phyloP scores from a whole-genome alignment of 2,329 filamentous ascomycete species.

The Talaromyces sp. region DNA sequence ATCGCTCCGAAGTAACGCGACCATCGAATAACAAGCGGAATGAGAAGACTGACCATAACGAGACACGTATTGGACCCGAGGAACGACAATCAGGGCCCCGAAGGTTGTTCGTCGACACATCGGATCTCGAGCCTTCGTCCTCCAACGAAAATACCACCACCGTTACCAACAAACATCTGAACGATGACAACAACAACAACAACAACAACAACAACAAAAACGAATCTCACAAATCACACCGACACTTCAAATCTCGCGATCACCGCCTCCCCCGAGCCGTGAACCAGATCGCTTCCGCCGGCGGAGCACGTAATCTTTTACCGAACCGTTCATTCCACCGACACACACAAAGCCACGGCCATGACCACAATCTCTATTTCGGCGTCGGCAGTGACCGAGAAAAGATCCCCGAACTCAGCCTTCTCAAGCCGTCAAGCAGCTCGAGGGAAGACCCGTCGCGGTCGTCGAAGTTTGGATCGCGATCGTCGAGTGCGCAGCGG shows the following conservation, averaged over 20 bases:
- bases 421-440: slow-evolving; percentile 28
- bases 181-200: neutral
- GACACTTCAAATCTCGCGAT: slow-evolving; percentile 31
- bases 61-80: slow-evolving; percentile 10
- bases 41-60: neutral
- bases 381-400: neutral
- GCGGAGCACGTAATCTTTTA: slow-evolving; percentile 30
- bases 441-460: slow-evolving; percentile 28
- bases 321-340: slow-evolving; percentile 26
- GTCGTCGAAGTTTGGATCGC: slow-evolving; percentile 32
- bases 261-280: slow-evolving; percentile 31
- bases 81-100: slow-evolving; percentile 23
- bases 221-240: slow-evolving; percentile 23
- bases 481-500: slow-evolving; percentile 27
- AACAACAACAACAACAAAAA: neutral
- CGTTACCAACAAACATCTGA: neutral
- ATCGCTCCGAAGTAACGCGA: slow-evolving; percentile 19
- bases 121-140: slow-evolving; percentile 19
- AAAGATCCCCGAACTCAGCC: slow-evolving; percentile 25
- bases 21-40: neutral
- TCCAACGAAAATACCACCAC: slow-evolving; percentile 3
- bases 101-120: slow-evolving; percentile 22
- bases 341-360: neutral
- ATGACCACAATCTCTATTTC: neutral
- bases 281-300: slow-evolving; percentile 31